Percentiles rank a stretch among this genome's conserved stretches.
Conservation (phyloP, 768 basidiomycete species). For the Pleurotus sapidus region DNA sequence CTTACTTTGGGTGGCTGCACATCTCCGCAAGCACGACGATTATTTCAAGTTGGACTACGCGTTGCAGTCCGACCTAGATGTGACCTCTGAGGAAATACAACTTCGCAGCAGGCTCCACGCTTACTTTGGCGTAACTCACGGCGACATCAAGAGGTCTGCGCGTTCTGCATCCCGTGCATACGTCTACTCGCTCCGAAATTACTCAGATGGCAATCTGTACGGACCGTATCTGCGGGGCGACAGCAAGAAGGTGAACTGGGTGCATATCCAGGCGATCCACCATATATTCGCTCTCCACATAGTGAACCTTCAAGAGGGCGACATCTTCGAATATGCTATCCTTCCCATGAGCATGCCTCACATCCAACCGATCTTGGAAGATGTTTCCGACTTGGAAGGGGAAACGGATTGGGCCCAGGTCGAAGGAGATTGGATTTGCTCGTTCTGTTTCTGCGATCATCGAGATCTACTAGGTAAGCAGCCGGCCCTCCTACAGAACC, state of each 20-base stretch:
- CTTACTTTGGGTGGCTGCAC: constrained; percentile 46
- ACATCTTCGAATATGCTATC: constrained; percentile 29
- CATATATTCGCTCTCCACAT: constrained; percentile 56
- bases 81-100: constrained; percentile 26
- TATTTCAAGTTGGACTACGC: constrained; percentile 43
- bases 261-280: constrained; percentile 51
- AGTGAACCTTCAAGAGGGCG: constrained; percentile 33
- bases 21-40: constrained; percentile 32
- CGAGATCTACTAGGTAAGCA: constrained; percentile 57
- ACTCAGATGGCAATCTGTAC: constrained; percentile 44
- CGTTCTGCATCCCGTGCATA: constrained; percentile 45
- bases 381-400: constrained; percentile 30
- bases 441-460: constrained; percentile 72
- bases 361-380: constrained; percentile 48
- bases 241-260: constrained; percentile 55
- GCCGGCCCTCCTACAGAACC: neutral
- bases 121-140: constrained; percentile 50
- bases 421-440: constrained; percentile 55
- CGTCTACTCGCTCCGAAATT: constrained; percentile 64
- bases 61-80: constrained; percentile 10
- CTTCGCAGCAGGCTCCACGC: constrained; percentile 52
- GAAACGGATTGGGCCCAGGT: constrained; percentile 58
- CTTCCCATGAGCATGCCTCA: constrained; percentile 51
- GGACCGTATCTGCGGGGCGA: constrained; percentile 53
- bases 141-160: constrained; percentile 30